phyloP scores from a whole-genome alignment of 495 filamentous ascomycete species.

The Daldinia childiae region DNA sequence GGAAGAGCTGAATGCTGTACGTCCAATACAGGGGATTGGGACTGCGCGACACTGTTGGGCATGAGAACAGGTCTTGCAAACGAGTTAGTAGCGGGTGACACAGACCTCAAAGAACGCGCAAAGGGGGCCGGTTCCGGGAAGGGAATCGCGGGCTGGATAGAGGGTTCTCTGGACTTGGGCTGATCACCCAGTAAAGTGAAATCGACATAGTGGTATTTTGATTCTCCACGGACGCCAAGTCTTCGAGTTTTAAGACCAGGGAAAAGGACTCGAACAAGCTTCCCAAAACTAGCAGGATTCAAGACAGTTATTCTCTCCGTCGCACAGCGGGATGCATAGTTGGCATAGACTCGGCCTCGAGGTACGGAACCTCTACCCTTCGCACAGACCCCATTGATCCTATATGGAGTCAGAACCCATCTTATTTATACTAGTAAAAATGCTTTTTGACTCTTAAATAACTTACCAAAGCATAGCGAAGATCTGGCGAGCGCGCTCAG shows the following conservation, averaged over 20 bases:
- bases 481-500: constrained; percentile 94
- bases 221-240: constrained; percentile 92
- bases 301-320: constrained; percentile 91
- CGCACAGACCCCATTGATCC: constrained; percentile 84
- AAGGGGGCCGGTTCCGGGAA: constrained; percentile 51
- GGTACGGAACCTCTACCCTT: constrained; percentile 86
- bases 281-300: constrained; percentile 97
- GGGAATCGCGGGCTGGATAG: constrained; percentile 49
- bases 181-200: constrained; percentile 75
- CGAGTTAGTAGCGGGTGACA: background rate
- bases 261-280: constrained; percentile 94
- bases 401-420: constrained; percentile 49
- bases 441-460: background rate
- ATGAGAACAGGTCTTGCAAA: constrained; percentile 36
- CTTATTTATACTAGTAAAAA: background rate
- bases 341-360: constrained; percentile 89
- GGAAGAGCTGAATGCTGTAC: constrained; percentile 75
- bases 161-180: constrained; percentile 54
- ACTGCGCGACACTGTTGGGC: constrained; percentile 35
- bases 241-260: constrained; percentile 91
- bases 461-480: constrained; percentile 97
- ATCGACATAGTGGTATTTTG: constrained; percentile 98
- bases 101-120: constrained; percentile 56
- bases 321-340: constrained; percentile 89
- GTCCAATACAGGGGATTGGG: constrained; percentile 42